phyloP scores from a whole-genome alignment of 495 filamentous ascomycete genomes.

The Trichoderma virens region DNA sequence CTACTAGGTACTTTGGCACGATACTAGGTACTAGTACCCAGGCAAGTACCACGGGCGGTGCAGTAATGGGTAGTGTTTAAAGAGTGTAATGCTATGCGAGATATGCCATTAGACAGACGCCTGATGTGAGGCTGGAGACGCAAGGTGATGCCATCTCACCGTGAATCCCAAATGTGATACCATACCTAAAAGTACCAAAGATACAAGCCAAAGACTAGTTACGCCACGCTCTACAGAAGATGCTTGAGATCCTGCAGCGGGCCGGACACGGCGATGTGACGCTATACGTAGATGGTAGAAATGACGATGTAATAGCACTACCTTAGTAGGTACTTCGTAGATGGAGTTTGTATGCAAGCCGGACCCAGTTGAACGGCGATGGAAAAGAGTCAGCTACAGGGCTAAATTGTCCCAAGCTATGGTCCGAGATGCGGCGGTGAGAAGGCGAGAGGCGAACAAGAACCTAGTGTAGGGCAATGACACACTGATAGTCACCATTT shows the following conservation, averaged over 20 bases:
- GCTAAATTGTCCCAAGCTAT: not conserved
- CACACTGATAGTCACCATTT: not conserved
- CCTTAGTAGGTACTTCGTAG: not conserved
- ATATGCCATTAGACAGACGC: not conserved
- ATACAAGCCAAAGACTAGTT: no score
- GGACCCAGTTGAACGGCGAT: no score
- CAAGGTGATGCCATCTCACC: not conserved
- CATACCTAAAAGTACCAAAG: no score
- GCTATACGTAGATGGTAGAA: not conserved
- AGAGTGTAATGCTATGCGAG: not conserved
- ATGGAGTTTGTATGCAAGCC: not conserved
- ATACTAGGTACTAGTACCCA: no score
- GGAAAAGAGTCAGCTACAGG: not conserved
- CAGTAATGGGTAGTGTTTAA: not conserved
- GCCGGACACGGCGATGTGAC: not conserved
- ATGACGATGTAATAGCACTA: no score
- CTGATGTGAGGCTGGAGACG: not conserved
- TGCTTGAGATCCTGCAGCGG: not conserved
- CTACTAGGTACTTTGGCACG: not conserved
- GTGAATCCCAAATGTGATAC: not conserved
- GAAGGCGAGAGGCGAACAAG: not conserved
- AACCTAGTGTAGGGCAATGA: no score
- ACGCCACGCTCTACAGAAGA: no score
- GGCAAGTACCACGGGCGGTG: no score
- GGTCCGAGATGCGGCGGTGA: constrained; percentile 3